Conservation (phyloP, 1,284 basidiomycete species). For the Fomitopsis betulina region DNA sequence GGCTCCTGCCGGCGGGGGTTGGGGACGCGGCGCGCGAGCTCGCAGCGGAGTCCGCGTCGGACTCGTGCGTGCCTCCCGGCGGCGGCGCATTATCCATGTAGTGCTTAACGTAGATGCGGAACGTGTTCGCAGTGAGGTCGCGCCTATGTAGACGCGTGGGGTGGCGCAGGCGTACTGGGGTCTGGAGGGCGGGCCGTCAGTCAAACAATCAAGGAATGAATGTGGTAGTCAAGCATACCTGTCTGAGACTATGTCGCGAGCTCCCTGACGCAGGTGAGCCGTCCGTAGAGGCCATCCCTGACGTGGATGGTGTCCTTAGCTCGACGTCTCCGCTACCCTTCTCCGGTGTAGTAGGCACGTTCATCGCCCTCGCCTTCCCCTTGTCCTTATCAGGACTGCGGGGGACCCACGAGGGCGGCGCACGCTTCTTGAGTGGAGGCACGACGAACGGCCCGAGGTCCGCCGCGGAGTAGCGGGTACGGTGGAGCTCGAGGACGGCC, state of each 20-base stretch:
- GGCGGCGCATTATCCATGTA: slow-evolving; percentile 56
- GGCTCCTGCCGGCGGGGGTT: slow-evolving; percentile 8
- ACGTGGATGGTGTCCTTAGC: slow-evolving; percentile 14
- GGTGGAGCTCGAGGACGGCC: slow-evolving; percentile 48
- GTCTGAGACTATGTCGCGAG: slow-evolving; percentile 2
- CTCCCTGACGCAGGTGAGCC: slow-evolving; percentile 9
- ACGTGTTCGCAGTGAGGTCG: no score
- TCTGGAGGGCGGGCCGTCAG: slow-evolving; percentile 20
- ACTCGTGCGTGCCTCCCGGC: not conserved
- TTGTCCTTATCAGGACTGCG: not conserved
- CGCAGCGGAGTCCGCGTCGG: no score
- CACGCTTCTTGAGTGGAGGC: slow-evolving; percentile 24
- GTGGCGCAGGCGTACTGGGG: slow-evolving; percentile 54
- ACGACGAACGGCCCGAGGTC: slow-evolving; percentile 43
- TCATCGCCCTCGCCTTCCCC: not conserved
- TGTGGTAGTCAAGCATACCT: slow-evolving; percentile 10
- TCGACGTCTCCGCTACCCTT: not conserved
- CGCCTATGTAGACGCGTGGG: slow-evolving; percentile 60
- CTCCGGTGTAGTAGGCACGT: not conserved
- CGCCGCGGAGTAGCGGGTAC: slow-evolving; percentile 41
- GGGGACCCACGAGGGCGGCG: not conserved
- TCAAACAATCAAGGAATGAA: not conserved
- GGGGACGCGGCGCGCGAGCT: slow-evolving; percentile 16
- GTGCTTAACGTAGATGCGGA: slow-evolving; percentile 71
- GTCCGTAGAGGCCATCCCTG: not conserved